Evolutionary conservation across 179 eudicot genomes (phyloP).

Genomic region (Spergularia azorica): DNA sequence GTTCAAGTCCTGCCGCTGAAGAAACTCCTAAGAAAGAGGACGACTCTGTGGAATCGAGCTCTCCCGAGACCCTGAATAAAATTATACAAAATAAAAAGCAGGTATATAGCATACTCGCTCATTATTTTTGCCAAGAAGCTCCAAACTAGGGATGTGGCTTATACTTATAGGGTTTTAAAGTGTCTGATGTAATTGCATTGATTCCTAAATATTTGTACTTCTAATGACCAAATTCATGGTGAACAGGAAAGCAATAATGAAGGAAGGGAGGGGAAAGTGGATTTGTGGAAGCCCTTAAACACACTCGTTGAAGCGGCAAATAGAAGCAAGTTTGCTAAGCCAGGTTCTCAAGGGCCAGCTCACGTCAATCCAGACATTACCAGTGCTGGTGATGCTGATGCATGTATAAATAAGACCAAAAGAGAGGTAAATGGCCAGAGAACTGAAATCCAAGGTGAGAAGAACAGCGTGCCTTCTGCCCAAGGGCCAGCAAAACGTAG

Average conservation of each 20-base stretch:
- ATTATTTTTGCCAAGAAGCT: neutral
- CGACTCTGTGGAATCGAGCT: conserved; percentile 60
- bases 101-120: conserved; percentile 41
- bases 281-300: conserved; percentile 86
- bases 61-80: conserved; percentile 71
- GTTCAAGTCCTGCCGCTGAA: conserved; percentile 51
- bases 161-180: neutral
- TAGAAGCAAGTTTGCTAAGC: conserved; percentile 69
- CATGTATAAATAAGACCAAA: conserved; percentile 35
- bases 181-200: conserved; percentile 13
- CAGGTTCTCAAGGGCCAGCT: conserved; percentile 52
- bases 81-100: conserved; percentile 59
- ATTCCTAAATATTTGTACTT: conserved; percentile 36
- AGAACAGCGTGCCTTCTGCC: conserved; percentile 31
- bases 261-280: conserved; percentile 63
- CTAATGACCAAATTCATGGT: conserved; percentile 39
- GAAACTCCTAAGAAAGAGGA: conserved; percentile 63
- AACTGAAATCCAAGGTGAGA: conserved; percentile 46
- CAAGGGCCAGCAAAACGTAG: conserved; percentile 46
- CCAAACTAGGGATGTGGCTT: neutral
- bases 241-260: conserved; percentile 49
- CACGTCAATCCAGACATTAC: conserved; percentile 50
- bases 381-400: conserved; percentile 41
- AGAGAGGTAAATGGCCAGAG: conserved; percentile 49
- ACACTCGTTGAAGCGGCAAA: conserved; percentile 92